Conservation (phyloP, 1,284 basidiomycete species). For the Thelephora terrestris region DNA sequence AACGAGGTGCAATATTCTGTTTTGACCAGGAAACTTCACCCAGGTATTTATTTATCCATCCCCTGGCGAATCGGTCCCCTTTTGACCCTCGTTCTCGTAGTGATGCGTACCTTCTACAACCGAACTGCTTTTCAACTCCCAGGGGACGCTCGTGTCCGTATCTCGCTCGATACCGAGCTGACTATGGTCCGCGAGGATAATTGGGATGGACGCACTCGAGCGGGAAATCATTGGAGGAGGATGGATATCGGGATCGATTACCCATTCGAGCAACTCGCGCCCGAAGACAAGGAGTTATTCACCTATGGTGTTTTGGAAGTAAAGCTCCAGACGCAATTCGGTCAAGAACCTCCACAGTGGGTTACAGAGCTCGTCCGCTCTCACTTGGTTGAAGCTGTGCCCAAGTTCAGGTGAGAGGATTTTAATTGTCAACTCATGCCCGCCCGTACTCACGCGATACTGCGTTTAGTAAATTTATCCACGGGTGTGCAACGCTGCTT, state of each 20-base stretch:
- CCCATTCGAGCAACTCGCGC: conserved; percentile 74
- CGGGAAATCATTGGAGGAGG: conserved; percentile 88
- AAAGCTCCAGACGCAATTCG: conserved; percentile 93
- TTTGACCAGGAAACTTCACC: conserved; percentile 73
- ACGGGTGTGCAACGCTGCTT: conserved; percentile 90
- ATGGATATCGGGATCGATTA: conserved; percentile 90
- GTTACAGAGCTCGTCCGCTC: conserved; percentile 91
- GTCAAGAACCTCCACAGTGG: conserved; percentile 95
- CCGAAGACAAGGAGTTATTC: conserved; percentile 88
- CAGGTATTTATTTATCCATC: conserved; percentile 47
- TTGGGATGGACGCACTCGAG: conserved; percentile 78
- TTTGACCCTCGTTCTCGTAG: conserved; percentile 27
- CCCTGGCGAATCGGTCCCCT: too few species aligned
- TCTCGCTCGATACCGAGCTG: conserved; percentile 95
- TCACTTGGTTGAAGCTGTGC: conserved; percentile 89
- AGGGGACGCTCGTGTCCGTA: conserved; percentile 94
- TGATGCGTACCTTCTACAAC: conserved; percentile 99
- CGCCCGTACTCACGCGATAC: conserved; percentile 5
- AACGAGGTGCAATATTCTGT: conserved; percentile 94
- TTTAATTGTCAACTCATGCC: not conserved
- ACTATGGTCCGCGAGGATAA: conserved; percentile 94
- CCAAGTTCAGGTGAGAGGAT: conserved; percentile 57
- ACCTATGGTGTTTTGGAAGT: conserved; percentile 94
- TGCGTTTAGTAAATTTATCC: conserved; percentile 82
- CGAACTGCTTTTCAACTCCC: conserved; percentile 98